Evolutionary conservation across 2,329 filamentous ascomycete species (phyloP).

Genomic region (Diplocarpon mali): DNA sequence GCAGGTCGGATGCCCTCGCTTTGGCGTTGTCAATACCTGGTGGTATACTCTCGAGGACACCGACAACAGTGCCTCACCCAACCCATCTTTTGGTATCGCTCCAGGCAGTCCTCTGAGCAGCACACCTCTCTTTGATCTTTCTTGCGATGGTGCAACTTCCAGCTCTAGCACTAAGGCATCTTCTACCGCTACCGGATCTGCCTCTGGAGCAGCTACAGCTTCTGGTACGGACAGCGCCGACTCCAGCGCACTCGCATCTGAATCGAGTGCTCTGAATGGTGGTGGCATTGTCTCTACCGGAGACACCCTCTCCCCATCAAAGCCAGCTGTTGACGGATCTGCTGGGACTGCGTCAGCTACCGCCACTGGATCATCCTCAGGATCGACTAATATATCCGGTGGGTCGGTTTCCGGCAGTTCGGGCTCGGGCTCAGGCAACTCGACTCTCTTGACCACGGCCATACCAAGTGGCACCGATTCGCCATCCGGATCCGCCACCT

Average conservation of each 20-base stretch:
- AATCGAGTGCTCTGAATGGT: constrained; percentile 6
- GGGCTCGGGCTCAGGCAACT: constrained; percentile 1
- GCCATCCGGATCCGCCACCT: not conserved
- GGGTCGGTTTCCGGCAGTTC: not conserved
- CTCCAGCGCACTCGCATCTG: constrained; percentile 9
- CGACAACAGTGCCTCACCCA: constrained; percentile 41
- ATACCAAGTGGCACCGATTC: constrained; percentile 4
- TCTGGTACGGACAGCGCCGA: constrained; percentile 1
- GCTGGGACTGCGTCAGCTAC: constrained; percentile 8
- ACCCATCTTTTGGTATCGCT: constrained; percentile 61
- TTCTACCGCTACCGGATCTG: constrained; percentile 7
- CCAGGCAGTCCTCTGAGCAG: constrained; percentile 37
- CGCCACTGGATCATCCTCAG: constrained; percentile 5
- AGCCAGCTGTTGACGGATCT: constrained; percentile 9
- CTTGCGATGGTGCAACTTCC: constrained; percentile 35
- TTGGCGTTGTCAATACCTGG: constrained; percentile 56
- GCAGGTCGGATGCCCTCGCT: constrained; percentile 60
- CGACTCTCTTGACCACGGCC: constrained; percentile 5
- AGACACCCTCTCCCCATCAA: constrained; percentile 14
- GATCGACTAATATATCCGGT: not conserved
- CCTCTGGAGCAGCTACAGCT: constrained; percentile 1
- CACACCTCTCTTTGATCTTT: constrained; percentile 52
- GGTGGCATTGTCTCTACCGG: constrained; percentile 12
- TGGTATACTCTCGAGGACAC: constrained; percentile 70
- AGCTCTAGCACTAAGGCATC: constrained; percentile 10